A percentile compares a stretch with the other conserved stretches of the same genome.
Conservation (phyloP, 2,329 filamentous ascomycete species). For the Penicillium janthinellum region DNA sequence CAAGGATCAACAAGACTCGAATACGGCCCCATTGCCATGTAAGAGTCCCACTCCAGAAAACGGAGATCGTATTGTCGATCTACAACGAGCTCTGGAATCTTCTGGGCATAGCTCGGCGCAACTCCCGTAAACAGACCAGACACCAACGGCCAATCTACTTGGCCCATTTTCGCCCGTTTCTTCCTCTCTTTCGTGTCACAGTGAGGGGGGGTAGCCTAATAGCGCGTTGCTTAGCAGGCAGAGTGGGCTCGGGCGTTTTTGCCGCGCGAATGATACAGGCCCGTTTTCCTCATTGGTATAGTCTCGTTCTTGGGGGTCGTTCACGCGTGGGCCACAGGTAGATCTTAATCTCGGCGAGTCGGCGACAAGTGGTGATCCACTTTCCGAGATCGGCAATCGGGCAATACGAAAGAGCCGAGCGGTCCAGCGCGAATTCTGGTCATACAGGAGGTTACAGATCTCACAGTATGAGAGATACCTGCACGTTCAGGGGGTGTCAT, state of each 20-base stretch:
- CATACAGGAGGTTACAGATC: background rate
- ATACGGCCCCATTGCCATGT: background rate
- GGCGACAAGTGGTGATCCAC: slow-evolving; percentile 1
- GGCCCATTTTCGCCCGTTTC: background rate
- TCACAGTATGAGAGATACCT: background rate
- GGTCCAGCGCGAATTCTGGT: background rate
- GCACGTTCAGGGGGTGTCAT: background rate
- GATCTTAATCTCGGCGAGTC: slow-evolving; percentile 13
- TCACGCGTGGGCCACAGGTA: background rate
- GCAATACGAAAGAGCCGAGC: background rate
- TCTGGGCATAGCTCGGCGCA: background rate
- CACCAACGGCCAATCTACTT: background rate
- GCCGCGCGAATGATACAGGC: background rate
- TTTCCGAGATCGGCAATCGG: slow-evolving; percentile 1
- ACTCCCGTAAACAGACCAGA: background rate
- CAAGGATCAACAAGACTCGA: background rate
- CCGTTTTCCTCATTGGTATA: background rate
- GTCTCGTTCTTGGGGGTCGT: background rate
- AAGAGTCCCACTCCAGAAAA: background rate
- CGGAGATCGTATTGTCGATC: background rate
- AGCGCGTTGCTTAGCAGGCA: slow-evolving; percentile 7
- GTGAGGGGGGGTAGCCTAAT: background rate
- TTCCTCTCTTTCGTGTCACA: background rate
- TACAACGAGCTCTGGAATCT: background rate
- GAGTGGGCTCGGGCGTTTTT: slow-evolving; percentile 3